Percentiles rank a stretch among this genome's conserved stretches.
Evolutionary conservation across 2,329 filamentous ascomycete species (phyloP).

Genomic region (Diplodia sapinea): DNA sequence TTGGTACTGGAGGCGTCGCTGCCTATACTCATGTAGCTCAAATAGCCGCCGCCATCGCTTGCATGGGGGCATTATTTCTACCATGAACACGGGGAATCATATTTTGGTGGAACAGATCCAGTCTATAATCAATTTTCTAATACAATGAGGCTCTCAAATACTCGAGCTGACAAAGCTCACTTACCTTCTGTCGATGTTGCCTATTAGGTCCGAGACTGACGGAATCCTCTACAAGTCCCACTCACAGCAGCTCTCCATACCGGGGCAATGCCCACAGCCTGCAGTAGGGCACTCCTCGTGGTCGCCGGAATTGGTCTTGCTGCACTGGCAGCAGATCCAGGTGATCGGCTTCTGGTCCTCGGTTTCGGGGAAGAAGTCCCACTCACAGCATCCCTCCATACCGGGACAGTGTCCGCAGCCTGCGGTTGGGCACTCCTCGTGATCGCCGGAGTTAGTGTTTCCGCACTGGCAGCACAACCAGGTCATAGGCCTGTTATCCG

Average conservation of each 20-base stretch:
- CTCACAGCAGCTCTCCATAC: neutral
- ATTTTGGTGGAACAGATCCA: neutral
- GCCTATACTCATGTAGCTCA: neutral
- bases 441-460: neutral
- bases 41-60: neutral
- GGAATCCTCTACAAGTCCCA: neutral
- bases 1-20: neutral
- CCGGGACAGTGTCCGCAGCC: neutral
- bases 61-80: neutral
- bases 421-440: neutral
- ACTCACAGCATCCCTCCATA: neutral
- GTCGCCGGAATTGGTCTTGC: neutral
- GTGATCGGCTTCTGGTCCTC: neutral
- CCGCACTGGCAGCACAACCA: neutral
- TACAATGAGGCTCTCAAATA: neutral
- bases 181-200: neutral
- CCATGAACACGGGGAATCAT: neutral
- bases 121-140: too few species aligned
- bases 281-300: neutral
- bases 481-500: neutral
- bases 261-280: neutral
- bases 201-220: neutral
- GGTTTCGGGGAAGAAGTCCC: neutral
- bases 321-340: neutral
- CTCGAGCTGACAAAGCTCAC: neutral